Evolutionary conservation across 805 yeast genomes (phyloP).

Genomic region (Blastobotrys terrestris): DNA sequence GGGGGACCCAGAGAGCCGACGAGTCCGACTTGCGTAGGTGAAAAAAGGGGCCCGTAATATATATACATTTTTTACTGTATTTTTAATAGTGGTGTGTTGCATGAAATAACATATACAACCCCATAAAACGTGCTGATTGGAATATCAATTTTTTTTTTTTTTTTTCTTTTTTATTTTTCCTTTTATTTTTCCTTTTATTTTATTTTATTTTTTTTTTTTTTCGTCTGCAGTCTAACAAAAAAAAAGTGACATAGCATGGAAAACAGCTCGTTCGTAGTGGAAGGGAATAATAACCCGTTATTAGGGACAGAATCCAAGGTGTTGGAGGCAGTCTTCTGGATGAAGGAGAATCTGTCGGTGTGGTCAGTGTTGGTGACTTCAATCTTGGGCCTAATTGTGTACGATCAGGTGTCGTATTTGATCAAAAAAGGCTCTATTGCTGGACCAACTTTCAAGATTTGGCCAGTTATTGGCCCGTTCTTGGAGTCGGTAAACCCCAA

Average conservation of each 20-base stretch:
- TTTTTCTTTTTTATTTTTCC: neutral
- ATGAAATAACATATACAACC: no score
- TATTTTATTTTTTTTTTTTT: neutral
- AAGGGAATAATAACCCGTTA: neutral
- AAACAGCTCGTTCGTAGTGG: neutral
- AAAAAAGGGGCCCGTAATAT: neutral
- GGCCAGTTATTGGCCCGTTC: conserved; percentile 97
- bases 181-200: neutral
- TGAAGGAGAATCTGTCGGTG: conserved; percentile 8
- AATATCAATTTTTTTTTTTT: neutral
- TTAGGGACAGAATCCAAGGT: conserved; percentile 4
- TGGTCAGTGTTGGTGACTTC: conserved; percentile 20
- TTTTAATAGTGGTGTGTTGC: neutral
- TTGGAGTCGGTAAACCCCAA: conserved; percentile 92
- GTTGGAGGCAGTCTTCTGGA: conserved; percentile 4
- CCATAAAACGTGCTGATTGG: neutral
- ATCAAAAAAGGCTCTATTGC: conserved; percentile 79
- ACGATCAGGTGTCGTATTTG: conserved; percentile 58
- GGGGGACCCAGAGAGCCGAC: no score
- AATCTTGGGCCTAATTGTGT: conserved; percentile 22
- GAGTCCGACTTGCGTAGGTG: no score
- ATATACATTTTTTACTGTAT: neutral
- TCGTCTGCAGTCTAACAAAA: neutral
- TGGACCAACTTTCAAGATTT: conserved; percentile 80
- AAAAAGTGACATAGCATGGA: neutral